Base-by-base conservation (phyloP, 495 filamentous ascomycete genomes). In the Mytilinidion resinicola region DNA sequence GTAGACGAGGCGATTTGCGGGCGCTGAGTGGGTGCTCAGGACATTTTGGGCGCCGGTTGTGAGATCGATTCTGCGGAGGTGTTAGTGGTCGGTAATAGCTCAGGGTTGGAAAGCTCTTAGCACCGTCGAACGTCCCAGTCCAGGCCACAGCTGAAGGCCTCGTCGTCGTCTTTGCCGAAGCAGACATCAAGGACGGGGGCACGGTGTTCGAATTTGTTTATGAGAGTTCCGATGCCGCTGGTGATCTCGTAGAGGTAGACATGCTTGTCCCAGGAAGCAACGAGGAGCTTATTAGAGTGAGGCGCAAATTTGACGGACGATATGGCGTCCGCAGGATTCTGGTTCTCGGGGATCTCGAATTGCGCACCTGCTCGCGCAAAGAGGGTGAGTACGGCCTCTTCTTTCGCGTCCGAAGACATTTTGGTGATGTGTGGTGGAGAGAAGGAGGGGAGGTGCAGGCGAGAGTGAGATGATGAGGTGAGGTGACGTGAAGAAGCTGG, bases 201-300 rank as follows among this genome's bases (percentile, higher is more conserved):
- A 54, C 84, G 85, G 70, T 93, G 86, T 71, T 88, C 84, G 69
- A 86, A 90, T 62, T 82, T 89, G 53, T 81, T 76, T 20, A 90
- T 67, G 19, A 95, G 79, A 12, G 60, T 68, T 4, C 81, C 82
- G 55, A 82, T 78, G 17, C 82, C 80, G 39, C 85, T 82, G 59
- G 80, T 78, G 15, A 79, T 79, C 66, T 96, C 87, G 77, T 98
- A 98, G 42, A 95, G 81, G 72, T 96, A 95, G 21, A 95, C 83
- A 71, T 88, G 80, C 72, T 84, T 89, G 72, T 96, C 93, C 93
- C 93, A 98, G 55, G 92, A 98, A 9, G 92, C 87, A 66, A 90
- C 90, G 33, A 95, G 82, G 34, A 98, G 78, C 52, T 82, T 81
- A 46, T 81, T 85, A 11, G 85, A 77, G 21, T 80, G 75, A 42